Evolutionary conservation across 352 stramenopile species (phyloP).

Genomic region (Pythium coloratum): DNA sequence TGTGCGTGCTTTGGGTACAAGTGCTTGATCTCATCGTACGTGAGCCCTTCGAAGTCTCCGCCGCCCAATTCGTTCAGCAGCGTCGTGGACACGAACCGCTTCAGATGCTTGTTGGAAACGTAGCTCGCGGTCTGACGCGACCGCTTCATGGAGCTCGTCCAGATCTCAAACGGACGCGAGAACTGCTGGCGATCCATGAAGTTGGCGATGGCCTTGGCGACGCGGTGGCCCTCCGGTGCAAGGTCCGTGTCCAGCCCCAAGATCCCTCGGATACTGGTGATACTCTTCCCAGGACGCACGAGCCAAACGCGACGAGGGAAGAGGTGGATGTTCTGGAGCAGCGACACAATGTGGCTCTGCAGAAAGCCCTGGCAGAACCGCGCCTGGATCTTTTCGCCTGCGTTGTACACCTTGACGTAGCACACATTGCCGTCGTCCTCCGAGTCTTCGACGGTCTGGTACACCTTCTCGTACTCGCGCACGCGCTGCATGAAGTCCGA

Average conservation of each 20-base stretch:
- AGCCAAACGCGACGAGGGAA: conserved; percentile 89
- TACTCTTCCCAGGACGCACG: conserved; percentile 82
- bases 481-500: conserved; percentile 88
- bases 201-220: conserved; percentile 77
- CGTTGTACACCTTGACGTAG: conserved; percentile 94
- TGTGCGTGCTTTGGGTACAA: conserved; percentile 89
- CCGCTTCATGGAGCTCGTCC: conserved; percentile 83
- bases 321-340: conserved; percentile 92
- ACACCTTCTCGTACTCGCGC: conserved; percentile 92
- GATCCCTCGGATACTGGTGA: conserved; percentile 74
- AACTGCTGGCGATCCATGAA: conserved; percentile 86
- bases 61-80: conserved; percentile 91
- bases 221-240: conserved; percentile 70
- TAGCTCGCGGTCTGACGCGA: conserved; percentile 73
- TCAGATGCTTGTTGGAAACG: conserved; percentile 59
- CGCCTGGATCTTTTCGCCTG: conserved; percentile 90
- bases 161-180: conserved; percentile 70
- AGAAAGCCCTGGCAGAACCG: conserved; percentile 86
- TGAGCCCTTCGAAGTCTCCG: conserved; percentile 90
- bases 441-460: conserved; percentile 91
- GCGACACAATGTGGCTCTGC: conserved; percentile 85
- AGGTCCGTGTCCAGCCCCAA: conserved; percentile 84
- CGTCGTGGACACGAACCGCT: conserved; percentile 84
- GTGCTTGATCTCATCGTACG: conserved; percentile 77
- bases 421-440: conserved; percentile 76